A percentile compares a stretch with the other conserved stretches of the same genome.
phyloP scores from a whole-genome alignment of 257 asterid species.

The Thymus mandschuricus region DNA sequence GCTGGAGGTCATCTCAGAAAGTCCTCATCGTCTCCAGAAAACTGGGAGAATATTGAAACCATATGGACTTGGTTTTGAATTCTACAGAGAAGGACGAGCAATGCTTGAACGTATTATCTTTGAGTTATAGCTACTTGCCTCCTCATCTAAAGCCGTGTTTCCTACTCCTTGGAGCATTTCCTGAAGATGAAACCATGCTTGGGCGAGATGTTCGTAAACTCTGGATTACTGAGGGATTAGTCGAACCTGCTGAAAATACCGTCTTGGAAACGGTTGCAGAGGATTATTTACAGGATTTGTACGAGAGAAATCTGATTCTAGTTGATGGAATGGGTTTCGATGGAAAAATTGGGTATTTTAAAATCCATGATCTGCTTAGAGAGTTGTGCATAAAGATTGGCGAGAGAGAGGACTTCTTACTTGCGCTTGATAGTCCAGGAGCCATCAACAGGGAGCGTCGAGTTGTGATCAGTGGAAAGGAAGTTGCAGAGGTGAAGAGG shows the following conservation, averaged over 20 bases:
- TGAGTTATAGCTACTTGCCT: constrained; percentile 8
- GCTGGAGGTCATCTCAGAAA: background rate
- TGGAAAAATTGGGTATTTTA: background rate
- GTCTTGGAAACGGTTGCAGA: background rate
- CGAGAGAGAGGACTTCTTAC: background rate
- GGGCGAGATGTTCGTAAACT: background rate
- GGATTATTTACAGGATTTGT: background rate
- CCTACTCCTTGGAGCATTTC: background rate
- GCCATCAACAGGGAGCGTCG: background rate
- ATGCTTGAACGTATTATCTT: background rate
- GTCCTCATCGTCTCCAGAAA: background rate
- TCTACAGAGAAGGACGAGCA: background rate
- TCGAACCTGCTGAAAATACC: background rate
- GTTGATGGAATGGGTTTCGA: background rate
- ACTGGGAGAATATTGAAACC: background rate
- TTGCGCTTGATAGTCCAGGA: background rate
- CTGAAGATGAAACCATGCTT: background rate
- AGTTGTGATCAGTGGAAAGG: background rate
- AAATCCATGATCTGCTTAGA: background rate
- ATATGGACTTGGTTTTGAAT: background rate
- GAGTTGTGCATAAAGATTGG: background rate
- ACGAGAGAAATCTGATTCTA: background rate
- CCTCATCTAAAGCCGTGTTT: constrained; percentile 8
- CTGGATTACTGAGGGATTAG: background rate
- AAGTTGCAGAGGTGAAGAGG: background rate